Conservation (phyloP, 2,329 filamentous ascomycete species). For the Tolypocladium cylindrosporum region DNA sequence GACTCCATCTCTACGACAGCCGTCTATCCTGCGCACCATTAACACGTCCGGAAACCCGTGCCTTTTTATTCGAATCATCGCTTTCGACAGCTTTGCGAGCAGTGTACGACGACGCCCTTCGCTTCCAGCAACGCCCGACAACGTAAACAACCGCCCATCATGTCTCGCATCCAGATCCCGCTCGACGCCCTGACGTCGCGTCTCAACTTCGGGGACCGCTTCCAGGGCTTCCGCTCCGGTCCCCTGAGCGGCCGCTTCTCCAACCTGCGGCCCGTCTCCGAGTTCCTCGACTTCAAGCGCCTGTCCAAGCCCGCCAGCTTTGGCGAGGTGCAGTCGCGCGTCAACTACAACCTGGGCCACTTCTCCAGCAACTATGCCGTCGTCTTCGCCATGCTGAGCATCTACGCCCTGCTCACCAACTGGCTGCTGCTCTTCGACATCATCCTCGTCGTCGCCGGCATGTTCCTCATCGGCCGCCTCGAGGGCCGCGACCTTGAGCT, state of each 20-base stretch:
- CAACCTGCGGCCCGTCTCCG: slow-evolving; percentile 81
- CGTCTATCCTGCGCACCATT: not conserved
- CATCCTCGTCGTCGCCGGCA: slow-evolving; percentile 71
- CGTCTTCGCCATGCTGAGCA: slow-evolving; percentile 87
- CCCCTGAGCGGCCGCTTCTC: slow-evolving; percentile 75
- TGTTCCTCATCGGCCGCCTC: slow-evolving; percentile 87
- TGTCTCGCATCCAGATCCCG: slow-evolving; percentile 88
- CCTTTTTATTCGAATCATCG: not conserved
- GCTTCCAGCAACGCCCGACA: not conserved
- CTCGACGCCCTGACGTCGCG: slow-evolving; percentile 85
- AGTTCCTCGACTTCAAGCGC: slow-evolving; percentile 95
- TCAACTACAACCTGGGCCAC: slow-evolving; percentile 95
- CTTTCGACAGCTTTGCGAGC: not conserved
- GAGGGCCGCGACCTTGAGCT: slow-evolving; percentile 82
- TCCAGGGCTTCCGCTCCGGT: slow-evolving; percentile 71
- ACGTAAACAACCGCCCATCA: slow-evolving; percentile 25
- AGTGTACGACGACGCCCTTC: not conserved
- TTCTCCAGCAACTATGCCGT: slow-evolving; percentile 98
- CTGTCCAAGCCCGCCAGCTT: slow-evolving; percentile 92
- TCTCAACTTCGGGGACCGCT: slow-evolving; percentile 76
- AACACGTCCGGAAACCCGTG: not conserved
- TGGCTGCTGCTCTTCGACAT: slow-evolving; percentile 83
- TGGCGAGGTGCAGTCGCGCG: slow-evolving; percentile 74
- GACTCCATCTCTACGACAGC: not conserved
- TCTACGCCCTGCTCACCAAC: slow-evolving; percentile 92